phyloP scores from a whole-genome alignment of 78 protist genomes.

The Dictyostelium brefeldianum region DNA sequence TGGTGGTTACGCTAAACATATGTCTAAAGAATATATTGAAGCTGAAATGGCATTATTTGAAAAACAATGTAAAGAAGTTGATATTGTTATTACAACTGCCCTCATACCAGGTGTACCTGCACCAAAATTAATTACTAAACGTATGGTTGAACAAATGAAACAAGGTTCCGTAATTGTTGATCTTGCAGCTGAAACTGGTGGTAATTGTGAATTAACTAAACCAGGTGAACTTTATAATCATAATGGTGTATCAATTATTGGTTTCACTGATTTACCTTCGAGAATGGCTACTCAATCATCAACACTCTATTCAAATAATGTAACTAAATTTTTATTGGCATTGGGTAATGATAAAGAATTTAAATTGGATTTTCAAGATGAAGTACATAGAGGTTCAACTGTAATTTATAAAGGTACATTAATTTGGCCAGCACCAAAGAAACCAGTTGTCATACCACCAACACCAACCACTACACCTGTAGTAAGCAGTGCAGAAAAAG shows the following conservation, averaged over 20 bases:
- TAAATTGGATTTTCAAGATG: conserved; percentile 89
- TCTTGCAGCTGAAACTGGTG: conserved; percentile 98
- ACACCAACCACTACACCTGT: neutral
- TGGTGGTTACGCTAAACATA: conserved; percentile 98
- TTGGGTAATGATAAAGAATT: conserved; percentile 50
- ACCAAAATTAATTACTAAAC: conserved; percentile 91
- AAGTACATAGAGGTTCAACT: conserved; percentile 50
- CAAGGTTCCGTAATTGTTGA: conserved; percentile 98
- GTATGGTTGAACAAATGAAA: conserved; percentile 87
- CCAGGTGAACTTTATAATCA: conserved; percentile 81
- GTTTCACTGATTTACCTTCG: conserved; percentile 97
- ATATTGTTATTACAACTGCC: conserved; percentile 99
- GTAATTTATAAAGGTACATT: conserved; percentile 38
- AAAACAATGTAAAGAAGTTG: conserved; percentile 93
- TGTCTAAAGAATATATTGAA: conserved; percentile 94
- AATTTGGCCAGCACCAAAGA: conserved; percentile 75
- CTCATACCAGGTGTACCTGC: conserved; percentile 96
- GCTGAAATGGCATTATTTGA: conserved; percentile 95
- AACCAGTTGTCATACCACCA: conserved; percentile 29
- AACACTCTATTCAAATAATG: conserved; percentile 91
- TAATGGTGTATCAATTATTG: conserved; percentile 94
- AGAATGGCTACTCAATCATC: conserved; percentile 94
- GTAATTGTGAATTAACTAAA: conserved; percentile 92
- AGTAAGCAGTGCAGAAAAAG: neutral
- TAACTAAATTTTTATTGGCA: conserved; percentile 86